These are phyloP conservation scores for Hyphopichia buzzinii DNA, from an alignment of 1,139 yeast species.

Conservation along the genomic window DNA sequence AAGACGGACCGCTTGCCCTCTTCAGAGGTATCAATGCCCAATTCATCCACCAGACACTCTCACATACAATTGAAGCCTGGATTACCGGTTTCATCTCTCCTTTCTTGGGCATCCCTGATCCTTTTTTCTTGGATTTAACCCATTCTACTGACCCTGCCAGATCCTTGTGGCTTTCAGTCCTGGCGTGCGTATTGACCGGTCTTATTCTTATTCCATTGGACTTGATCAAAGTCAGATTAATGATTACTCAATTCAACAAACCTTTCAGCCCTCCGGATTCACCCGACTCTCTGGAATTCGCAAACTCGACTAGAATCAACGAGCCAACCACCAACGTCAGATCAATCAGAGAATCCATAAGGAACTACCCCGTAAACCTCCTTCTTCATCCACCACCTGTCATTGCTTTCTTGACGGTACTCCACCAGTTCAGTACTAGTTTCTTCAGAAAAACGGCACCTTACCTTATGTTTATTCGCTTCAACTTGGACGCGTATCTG, in stretches of 20 bases:
- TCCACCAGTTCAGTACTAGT: slow-evolving; percentile 62
- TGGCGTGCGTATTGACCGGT: slow-evolving; percentile 74
- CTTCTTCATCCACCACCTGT: slow-evolving; percentile 55
- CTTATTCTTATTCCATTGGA: slow-evolving; percentile 80
- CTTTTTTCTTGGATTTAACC: slow-evolving; percentile 77
- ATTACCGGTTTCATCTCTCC: slow-evolving; percentile 84
- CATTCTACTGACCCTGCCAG: slow-evolving; percentile 76
- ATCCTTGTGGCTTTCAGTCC: slow-evolving; percentile 64
- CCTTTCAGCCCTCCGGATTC: slow-evolving; percentile 9
- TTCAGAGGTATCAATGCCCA: slow-evolving; percentile 88
- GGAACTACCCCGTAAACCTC: slow-evolving; percentile 37
- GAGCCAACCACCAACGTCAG: slow-evolving; percentile 18
- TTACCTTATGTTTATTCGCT: slow-evolving; percentile 59
- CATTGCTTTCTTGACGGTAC: slow-evolving; percentile 51
- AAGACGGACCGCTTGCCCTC: slow-evolving; percentile 81
- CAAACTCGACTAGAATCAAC: slow-evolving; percentile 1
- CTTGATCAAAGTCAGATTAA: slow-evolving; percentile 71
- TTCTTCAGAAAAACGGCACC: slow-evolving; percentile 72
- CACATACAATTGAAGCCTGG: slow-evolving; percentile 87
- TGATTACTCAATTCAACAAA: slow-evolving; percentile 54
- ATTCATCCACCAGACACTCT: slow-evolving; percentile 71
- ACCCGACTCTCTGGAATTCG: neutral
- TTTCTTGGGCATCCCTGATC: slow-evolving; percentile 83
- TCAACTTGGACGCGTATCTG: slow-evolving; percentile 68
- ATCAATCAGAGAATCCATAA: slow-evolving; percentile 39